A percentile compares a stretch with the other conserved stretches of the same genome.
Conservation (phyloP, 495 filamentous ascomycete genomes). For the Patellaria atrata region DNA sequence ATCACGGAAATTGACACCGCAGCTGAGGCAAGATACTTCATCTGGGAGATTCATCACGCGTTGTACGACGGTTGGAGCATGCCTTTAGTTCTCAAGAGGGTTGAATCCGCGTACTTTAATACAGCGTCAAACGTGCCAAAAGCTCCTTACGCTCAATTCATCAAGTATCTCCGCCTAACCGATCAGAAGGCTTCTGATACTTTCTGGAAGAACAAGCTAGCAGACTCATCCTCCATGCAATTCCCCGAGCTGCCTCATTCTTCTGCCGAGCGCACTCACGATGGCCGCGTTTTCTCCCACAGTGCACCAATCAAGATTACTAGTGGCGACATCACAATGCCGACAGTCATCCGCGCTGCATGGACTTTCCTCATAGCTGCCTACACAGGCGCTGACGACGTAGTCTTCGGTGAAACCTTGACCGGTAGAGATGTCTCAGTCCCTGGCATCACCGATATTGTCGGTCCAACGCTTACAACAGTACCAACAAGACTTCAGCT, state of each 20-base stretch:
- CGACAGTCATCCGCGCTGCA: slow-evolving; percentile 38
- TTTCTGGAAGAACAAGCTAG: slow-evolving; percentile 10
- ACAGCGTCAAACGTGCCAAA: slow-evolving; percentile 10
- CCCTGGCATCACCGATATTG: slow-evolving; percentile 35
- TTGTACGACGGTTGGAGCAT: slow-evolving; percentile 24
- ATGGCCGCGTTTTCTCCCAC: slow-evolving; percentile 6
- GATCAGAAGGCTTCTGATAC: slow-evolving; percentile 3
- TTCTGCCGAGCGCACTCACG: neutral
- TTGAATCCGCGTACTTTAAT: slow-evolving; percentile 11
- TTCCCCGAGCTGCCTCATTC: slow-evolving; percentile 9
- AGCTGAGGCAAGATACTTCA: slow-evolving; percentile 14
- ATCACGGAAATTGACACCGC: slow-evolving; percentile 9
- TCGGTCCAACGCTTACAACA: slow-evolving; percentile 40
- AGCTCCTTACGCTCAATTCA: slow-evolving; percentile 15
- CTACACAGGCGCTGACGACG: slow-evolving; percentile 33
- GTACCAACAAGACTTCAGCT: slow-evolving; percentile 26
- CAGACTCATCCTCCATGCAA: slow-evolving; percentile 9
- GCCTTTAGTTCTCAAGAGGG: slow-evolving; percentile 9
- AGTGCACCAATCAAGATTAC: slow-evolving; percentile 6
- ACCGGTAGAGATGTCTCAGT: slow-evolving; percentile 40
- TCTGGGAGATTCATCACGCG: slow-evolving; percentile 25
- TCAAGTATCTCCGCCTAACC: slow-evolving; percentile 13
- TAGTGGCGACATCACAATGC: slow-evolving; percentile 26
- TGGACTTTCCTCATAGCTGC: slow-evolving; percentile 37
- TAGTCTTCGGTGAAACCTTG: slow-evolving; percentile 41